These are phyloP conservation scores for Physcomitrium patens DNA, from an alignment of 225 moss, liverwort and hornwort species.

Conservation along the genomic window DNA sequence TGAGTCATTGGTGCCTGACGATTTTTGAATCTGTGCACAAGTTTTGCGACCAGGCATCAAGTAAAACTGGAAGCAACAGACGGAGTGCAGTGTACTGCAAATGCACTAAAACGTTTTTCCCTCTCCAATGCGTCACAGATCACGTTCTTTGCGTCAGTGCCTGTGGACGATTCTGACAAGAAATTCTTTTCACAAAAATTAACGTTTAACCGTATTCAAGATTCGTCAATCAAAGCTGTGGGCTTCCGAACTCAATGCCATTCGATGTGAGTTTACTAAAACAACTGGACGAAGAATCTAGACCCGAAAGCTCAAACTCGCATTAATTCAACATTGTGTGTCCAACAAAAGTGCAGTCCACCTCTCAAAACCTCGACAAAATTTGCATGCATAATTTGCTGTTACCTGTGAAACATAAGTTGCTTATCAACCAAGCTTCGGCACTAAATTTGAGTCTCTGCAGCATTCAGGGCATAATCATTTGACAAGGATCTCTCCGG, in stretches of 20 bases:
- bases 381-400: no score
- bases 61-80: slow-evolving; percentile 71
- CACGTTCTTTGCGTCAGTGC: not conserved
- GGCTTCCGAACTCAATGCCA: not conserved
- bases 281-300: not conserved
- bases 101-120: slow-evolving; percentile 71
- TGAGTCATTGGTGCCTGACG: not conserved
- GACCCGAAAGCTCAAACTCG: not conserved
- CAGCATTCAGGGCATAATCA: no score
- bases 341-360: slow-evolving; percentile 4
- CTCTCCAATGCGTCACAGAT: not conserved
- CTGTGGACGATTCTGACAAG: not conserved
- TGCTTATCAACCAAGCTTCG: no score
- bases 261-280: not conserved
- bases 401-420: no score
- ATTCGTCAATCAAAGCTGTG: not conserved
- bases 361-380: not conserved
- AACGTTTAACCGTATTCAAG: not conserved
- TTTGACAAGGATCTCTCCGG: no score
- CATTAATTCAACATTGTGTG: slow-evolving; percentile 7
- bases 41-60: slow-evolving; percentile 53
- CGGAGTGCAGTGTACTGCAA: slow-evolving; percentile 79
- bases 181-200: not conserved
- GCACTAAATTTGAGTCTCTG: no score
- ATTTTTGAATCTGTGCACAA: slow-evolving; percentile 35